phyloP scores from a whole-genome alignment of 1,284 basidiomycete genomes.

The Ustilago shanxiensis region DNA sequence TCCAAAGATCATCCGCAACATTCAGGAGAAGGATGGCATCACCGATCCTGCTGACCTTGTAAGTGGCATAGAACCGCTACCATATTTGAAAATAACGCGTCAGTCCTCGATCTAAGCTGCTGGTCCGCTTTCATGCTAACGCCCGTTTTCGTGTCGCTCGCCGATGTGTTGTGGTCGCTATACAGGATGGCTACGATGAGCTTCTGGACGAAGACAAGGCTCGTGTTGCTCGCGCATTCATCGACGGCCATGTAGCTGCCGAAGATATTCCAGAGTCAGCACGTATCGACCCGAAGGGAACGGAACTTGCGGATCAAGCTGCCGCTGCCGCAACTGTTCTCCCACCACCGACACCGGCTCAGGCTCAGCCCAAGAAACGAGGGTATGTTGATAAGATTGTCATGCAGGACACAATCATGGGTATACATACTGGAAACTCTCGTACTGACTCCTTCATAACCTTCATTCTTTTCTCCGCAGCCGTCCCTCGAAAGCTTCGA shows the following conservation, averaged over 20 bases:
- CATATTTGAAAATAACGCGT: constrained; percentile 4
- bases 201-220: constrained; percentile 44
- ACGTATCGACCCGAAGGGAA: constrained; percentile 32
- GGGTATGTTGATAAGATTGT: constrained; percentile 20
- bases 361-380: constrained; percentile 41
- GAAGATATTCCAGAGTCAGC: constrained; percentile 56
- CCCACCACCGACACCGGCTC: constrained; percentile 7
- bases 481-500: constrained; percentile 33
- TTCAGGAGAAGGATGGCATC: constrained; percentile 76
- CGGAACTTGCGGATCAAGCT: constrained; percentile 10
- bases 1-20: constrained; percentile 76
- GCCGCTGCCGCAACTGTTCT: constrained; percentile 12
- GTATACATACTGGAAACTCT: neutral
- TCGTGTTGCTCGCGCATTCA: constrained; percentile 44
- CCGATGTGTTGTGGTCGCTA: neutral
- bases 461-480: constrained; percentile 8
- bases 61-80: neutral
- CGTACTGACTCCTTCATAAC: neutral
- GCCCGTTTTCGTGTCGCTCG: too few species aligned
- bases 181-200: constrained; percentile 50
- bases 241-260: constrained; percentile 46
- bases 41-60: constrained; percentile 70
- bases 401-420: neutral
- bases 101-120: too few species aligned
- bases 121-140: too few species aligned